Evolutionary conservation across 2,329 filamentous ascomycete genomes (phyloP).

Genomic region (Anisogramma anomala): DNA sequence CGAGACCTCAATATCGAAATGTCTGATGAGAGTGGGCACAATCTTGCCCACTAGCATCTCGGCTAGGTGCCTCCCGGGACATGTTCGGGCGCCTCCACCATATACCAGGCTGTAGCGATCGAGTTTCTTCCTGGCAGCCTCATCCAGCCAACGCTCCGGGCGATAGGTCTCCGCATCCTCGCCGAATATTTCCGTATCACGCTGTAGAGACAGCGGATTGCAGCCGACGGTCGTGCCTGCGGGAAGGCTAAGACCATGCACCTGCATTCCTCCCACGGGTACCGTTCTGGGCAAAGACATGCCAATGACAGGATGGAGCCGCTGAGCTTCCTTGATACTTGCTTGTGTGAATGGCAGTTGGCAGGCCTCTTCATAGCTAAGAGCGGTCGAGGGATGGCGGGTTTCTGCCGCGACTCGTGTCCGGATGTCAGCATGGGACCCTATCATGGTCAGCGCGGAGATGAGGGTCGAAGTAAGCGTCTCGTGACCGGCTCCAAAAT

Average conservation of each 20-base stretch:
- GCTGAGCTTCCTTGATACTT: conserved; percentile 39
- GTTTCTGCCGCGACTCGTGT: conserved; percentile 23
- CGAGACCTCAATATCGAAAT: conserved; percentile 32
- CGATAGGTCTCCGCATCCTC: conserved; percentile 30
- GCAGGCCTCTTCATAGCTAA: conserved; percentile 18
- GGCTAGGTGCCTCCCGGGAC: conserved; percentile 39
- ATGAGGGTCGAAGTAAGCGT: conserved; percentile 42
- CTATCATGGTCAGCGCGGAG: conserved; percentile 36
- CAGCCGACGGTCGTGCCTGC: conserved; percentile 38
- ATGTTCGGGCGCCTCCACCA: conserved; percentile 39
- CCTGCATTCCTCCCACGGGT: conserved; percentile 24
- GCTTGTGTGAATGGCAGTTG: conserved; percentile 29
- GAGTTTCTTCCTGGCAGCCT: conserved; percentile 27
- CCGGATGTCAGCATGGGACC: conserved; percentile 26
- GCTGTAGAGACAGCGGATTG: conserved; percentile 38
- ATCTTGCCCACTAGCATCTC: conserved; percentile 38
- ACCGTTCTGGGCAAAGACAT: conserved; percentile 40
- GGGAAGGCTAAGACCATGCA: conserved; percentile 32
- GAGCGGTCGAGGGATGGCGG: conserved; percentile 9
- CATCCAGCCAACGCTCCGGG: conserved; percentile 36
- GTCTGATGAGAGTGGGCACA: conserved; percentile 28
- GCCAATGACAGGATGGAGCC: conserved; percentile 38
- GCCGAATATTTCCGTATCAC: conserved; percentile 38
- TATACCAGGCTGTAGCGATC: conserved; percentile 39
- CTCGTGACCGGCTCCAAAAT: conserved; percentile 45